phyloP scores from a whole-genome alignment of 2,329 filamentous ascomycete species.

The Aureobasidium sp. region DNA sequence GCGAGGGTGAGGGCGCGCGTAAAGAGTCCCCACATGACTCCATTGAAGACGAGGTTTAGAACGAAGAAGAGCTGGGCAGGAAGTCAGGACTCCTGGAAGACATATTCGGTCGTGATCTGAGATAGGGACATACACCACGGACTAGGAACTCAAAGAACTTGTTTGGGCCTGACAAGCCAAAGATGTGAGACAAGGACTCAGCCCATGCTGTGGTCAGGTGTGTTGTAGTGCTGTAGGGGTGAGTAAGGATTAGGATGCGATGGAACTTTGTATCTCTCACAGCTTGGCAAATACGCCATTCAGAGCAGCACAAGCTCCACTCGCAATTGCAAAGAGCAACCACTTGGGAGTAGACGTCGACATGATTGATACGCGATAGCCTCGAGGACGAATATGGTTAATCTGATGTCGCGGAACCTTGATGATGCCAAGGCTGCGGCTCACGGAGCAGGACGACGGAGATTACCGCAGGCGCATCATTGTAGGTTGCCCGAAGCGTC shows the following conservation, averaged over 20 bases:
- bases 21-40: constrained; percentile 79
- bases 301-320: constrained; percentile 70
- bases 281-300: constrained; percentile 82
- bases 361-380: neutral
- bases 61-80: constrained; percentile 59
- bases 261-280: constrained; percentile 38
- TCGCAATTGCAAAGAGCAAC: constrained; percentile 63
- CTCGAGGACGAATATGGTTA: neutral
- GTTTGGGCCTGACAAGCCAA: constrained; percentile 41
- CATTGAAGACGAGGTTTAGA: constrained; percentile 69
- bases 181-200: constrained; percentile 39
- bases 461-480: constrained; percentile 8
- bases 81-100: neutral
- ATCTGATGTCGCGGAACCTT: neutral
- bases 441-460: neutral
- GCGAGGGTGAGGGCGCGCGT: constrained; percentile 69
- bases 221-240: constrained; percentile 50
- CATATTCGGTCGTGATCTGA: neutral
- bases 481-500: constrained; percentile 6
- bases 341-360: constrained; percentile 28
- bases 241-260: neutral
- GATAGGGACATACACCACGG: constrained; percentile 40
- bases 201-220: constrained; percentile 50
- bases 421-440: constrained; percentile 11
- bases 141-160: constrained; percentile 45